Base-by-base conservation (phyloP, 306 rosid genomes). In the Lablab purpureus region DNA sequence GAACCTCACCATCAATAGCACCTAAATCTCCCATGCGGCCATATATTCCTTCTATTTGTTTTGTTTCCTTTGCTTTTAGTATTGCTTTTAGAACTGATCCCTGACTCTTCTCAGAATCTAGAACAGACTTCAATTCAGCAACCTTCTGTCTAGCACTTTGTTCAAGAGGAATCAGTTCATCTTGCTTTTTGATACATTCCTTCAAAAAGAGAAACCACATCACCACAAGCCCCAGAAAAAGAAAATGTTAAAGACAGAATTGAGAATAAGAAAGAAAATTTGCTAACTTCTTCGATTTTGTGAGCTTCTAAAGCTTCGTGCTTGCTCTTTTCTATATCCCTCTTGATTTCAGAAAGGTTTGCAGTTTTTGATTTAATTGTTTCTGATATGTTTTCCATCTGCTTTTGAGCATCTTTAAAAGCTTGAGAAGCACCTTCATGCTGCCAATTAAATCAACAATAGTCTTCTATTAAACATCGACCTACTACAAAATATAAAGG, bases 1-100 rank as follows among this genome's bases (percentile, higher is more conserved):
- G 80, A 79, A 28, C 25, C 89, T 83, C 79, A 93, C 99, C 94
- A 66, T 93, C 96, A 65, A 95, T 95, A 77, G 99, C 98, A 77
- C 99, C 99, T 79, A 95, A 85, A 88, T 95, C 98, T 65, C 99
- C 99, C 96, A 95, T 85, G 77, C 98, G 94, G 13, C 99, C 98
- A 85, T 95, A 93, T 85, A 95, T 95, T 80, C 99, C 99, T 34
- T 85, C 90, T 52, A 95, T 91, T 78, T 54, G 88, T 78, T 86
- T 88, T 71, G 90, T 84, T 63, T 93, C 92, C 89, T 90, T 95
- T 1, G 97, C 98, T 82, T 85, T 87, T 82, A 90, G 79, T 58
- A 95, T 88, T 84, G 97, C 96, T 80, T 87, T 95, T 2, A 90
- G 72, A 79, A 95, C 96, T 13, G 96, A 91, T 23, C 98, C 99